Evolutionary conservation across 2,329 filamentous ascomycete genomes (phyloP).

Genomic region (Xylariales sp.): DNA sequence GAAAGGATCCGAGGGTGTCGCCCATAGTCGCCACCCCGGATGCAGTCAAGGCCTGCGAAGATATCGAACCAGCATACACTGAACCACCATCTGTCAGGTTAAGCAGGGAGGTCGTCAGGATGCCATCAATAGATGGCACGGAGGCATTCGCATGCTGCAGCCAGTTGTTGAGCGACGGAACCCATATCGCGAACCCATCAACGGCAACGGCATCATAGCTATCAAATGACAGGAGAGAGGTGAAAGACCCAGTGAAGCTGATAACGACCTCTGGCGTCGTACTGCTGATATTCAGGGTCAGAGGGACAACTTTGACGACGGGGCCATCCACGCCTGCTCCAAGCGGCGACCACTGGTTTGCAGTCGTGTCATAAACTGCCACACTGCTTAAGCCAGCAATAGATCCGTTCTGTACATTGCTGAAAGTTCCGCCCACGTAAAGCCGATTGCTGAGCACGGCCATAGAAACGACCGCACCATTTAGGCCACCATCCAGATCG

Average conservation of each 20-base stretch:
- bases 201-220: constrained; percentile 57
- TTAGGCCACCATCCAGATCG: constrained; percentile 67
- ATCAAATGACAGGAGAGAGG: constrained; percentile 64
- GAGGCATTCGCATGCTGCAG: constrained; percentile 69
- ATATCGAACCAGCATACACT: constrained; percentile 79
- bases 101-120: constrained; percentile 66
- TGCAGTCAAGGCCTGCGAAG: constrained; percentile 68
- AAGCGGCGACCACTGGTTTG: constrained; percentile 70
- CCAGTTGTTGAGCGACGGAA: constrained; percentile 83
- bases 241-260: constrained; percentile 77
- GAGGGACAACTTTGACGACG: constrained; percentile 69
- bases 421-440: constrained; percentile 84
- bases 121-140: constrained; percentile 65
- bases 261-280: constrained; percentile 68
- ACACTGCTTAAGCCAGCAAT: constrained; percentile 67
- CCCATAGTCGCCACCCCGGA: constrained; percentile 68
- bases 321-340: constrained; percentile 82
- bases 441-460: constrained; percentile 61
- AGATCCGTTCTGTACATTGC: constrained; percentile 60
- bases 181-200: constrained; percentile 84
- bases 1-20: constrained; percentile 49
- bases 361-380: constrained; percentile 67
- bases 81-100: constrained; percentile 58
- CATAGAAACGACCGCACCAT: constrained; percentile 72
- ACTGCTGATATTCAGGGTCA: constrained; percentile 73